Conservation (phyloP, 768 basidiomycete species). For the Collybia sordida region DNA sequence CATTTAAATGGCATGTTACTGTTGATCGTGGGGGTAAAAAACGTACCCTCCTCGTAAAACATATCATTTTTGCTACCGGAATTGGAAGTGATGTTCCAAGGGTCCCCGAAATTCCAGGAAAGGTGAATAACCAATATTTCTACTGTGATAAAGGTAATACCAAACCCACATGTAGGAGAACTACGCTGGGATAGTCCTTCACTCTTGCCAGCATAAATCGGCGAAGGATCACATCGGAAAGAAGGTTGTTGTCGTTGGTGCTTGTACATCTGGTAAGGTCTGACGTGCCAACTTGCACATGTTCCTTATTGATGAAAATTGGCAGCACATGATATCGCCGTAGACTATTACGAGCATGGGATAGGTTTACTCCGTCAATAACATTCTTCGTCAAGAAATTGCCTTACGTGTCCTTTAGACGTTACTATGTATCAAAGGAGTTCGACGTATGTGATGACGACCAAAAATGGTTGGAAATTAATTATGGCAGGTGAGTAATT, state of each 20-base stretch:
- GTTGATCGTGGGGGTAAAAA: constrained; percentile 36
- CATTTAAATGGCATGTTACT: constrained; percentile 42
- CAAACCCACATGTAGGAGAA: constrained; percentile 35
- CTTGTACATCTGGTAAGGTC: constrained; percentile 52
- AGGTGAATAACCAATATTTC: constrained; percentile 25
- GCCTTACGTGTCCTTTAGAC: constrained; percentile 29
- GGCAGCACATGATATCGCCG: constrained; percentile 45
- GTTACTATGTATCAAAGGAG: constrained; percentile 62
- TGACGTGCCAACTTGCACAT: background rate
- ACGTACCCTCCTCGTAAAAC: constrained; percentile 43
- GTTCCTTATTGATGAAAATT: constrained; percentile 7
- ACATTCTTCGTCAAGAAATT: background rate
- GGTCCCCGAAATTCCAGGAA: constrained; percentile 47
- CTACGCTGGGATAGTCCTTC: constrained; percentile 63
- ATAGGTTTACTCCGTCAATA: constrained; percentile 24
- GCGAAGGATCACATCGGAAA: constrained; percentile 62
- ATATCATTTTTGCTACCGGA: constrained; percentile 55
- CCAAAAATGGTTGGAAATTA: constrained; percentile 18
- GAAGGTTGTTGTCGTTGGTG: constrained; percentile 69
- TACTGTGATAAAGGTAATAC: background rate
- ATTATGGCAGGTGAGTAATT: constrained; percentile 19
- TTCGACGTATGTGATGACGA: constrained; percentile 28
- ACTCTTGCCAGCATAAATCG: constrained; percentile 56
- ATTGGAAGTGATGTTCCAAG: constrained; percentile 44
- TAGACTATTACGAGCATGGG: constrained; percentile 44